Base-by-base conservation (phyloP, 2,329 filamentous ascomycete species). In the Colletotrichum agaves region DNA sequence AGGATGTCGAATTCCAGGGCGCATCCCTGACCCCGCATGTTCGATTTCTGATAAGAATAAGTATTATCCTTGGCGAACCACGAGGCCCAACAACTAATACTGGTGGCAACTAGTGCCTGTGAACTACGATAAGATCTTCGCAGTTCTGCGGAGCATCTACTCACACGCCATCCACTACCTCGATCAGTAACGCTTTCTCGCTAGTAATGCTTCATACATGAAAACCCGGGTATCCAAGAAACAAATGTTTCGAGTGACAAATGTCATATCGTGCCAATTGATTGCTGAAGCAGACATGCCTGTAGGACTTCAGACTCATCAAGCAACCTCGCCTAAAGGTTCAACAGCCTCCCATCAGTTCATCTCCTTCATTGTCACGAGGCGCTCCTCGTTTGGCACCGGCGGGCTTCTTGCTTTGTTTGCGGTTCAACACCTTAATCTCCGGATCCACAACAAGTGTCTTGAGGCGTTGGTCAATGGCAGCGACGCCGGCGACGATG, bases 391-490 rank as follows among this genome's bases (percentile, higher is more conserved):
- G 35, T 7, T 52, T 62, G 2, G 10, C 49, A 3, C 19, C 58
- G 21, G 53, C 17, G 52, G 63, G 5, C 46, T 69, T 50, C 39
- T 50, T 47, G 33, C 52, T 33, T 23, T 11, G 19, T 12, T 19
- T 44, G 5, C 55, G 37, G 15, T 19, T 46, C 39, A 58, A 6
- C 4, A 58, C 39, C 23, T 70, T 71, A 27, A 70, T 61, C 53
- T 71, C 70, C 17, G 62, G 62, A 7, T 61, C 58, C 35, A 70
- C 67, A n/a, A 70, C 69, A 10, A 69, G 50, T 2, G 15, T 41
- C n/a, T 57, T 61, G 21, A 71, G 49, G 12, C 62, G 46, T 15
- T 33, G 55, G 43, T 67, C 62, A 27, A 69, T 37, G 13, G 50
- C 41, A 7, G 23, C 15, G 15, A 37, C 53, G 15, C 58, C 60